Percentiles rank a stretch among this genome's conserved stretches.
Evolutionary conservation across 2,329 filamentous ascomycete genomes (phyloP).

Genomic region (Beauveria rudraprayagi): DNA sequence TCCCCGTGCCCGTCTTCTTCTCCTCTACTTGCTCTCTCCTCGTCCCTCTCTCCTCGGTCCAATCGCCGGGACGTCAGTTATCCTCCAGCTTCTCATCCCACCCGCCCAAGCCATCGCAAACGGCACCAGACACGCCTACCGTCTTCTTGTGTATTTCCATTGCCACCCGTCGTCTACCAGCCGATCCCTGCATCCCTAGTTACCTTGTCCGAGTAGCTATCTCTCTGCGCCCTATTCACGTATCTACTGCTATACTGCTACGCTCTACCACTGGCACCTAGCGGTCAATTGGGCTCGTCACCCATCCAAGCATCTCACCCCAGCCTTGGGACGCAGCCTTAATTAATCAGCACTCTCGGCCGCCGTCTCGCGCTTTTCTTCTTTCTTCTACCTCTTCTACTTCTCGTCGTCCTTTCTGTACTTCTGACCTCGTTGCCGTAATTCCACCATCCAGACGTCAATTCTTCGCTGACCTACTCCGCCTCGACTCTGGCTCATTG

Average conservation of each 20-base stretch:
- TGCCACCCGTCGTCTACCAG: neutral
- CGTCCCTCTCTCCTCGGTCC: neutral
- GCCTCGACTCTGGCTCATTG: neutral
- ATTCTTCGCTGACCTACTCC: neutral
- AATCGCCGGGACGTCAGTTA: neutral
- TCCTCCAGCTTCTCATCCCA: neutral
- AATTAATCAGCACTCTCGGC: neutral
- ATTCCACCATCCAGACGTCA: neutral
- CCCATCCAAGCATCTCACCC: constrained; percentile 1
- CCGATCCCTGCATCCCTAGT: too few relatives aligned
- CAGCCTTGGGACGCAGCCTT: constrained; percentile 8
- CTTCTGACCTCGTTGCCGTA: neutral
- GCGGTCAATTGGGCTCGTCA: neutral
- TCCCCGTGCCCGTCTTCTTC: neutral
- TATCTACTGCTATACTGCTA: neutral
- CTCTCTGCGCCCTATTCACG: neutral
- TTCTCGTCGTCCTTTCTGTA: neutral
- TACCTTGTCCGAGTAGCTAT: neutral
- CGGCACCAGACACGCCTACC: neutral
- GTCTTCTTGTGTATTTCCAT: neutral
- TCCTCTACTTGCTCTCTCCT: neutral
- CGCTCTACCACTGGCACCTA: neutral
- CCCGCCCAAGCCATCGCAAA: neutral
- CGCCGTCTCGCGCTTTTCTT: neutral
- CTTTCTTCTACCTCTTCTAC: too few relatives aligned